Base-by-base conservation (phyloP, 2,329 filamentous ascomycete species). In the Ilyonectria sp. region DNA sequence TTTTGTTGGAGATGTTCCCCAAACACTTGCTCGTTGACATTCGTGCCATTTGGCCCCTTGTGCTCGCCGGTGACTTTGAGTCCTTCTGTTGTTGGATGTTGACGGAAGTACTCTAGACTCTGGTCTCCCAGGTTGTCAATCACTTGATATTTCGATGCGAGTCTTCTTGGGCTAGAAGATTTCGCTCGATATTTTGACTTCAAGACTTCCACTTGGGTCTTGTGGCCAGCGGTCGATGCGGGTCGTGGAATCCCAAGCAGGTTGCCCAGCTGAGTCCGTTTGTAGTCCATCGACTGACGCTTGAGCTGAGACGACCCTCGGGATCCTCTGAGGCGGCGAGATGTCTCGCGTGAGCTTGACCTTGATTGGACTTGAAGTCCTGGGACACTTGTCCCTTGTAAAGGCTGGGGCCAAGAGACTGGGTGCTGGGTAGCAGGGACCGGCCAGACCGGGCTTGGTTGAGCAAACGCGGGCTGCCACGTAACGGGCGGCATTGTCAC, bases 201-300 rank as follows among this genome's bases (percentile, higher is more conserved):
- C 46, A 26, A 40, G 17, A 37, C 33, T 37, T 40, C 57, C 4
- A 52, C 33, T 26, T 37, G 40, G 9, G 43, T 49, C 19, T 33
- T 59, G 19, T 59, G 43, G 23, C 26, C 29, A n/a, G 35, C 21
- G 8, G 53, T 43, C 5, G 55, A 59, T 37, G 19, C 40, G 23
- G 55, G 43, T 4, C 57, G 44, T 10, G 43, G 37, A 17, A 44
- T 15, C 6, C 15, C 13, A 58, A 21, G 26, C 17, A 47, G 31
- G 5, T n/a, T 23, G 23, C 15, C 6, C 47, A n/a, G 57, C 13
- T 29, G 43, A 21, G 6, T 17, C 6, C 37, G 29, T 21, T 15
- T 49, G 19, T 9, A 23, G 26, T 59, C 55, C 21, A 29, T 26
- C 3, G 43, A 31, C 17, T 43, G 44, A 23, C 40, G 43, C 29